Evolutionary conservation across 345 rosid genomes (phyloP).

Genomic region (Euphorbia lathyris): DNA sequence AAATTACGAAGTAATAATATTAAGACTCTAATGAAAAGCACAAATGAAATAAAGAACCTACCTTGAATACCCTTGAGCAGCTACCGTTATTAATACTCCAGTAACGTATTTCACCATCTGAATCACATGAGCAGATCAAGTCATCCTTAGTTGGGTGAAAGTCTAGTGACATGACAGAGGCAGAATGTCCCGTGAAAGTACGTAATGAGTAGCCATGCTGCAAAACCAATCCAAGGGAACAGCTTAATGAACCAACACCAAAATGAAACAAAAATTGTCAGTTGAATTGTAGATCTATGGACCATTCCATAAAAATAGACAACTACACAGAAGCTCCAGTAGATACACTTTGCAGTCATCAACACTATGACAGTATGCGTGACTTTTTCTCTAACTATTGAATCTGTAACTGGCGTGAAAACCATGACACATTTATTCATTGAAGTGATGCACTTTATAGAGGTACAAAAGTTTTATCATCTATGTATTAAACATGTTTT

Average conservation of each 20-base stretch:
- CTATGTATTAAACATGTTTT: too few species aligned
- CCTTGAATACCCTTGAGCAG: conserved; percentile 77
- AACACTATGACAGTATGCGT: not conserved
- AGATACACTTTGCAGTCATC: not conserved
- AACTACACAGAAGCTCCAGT: not conserved
- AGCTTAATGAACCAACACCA: not conserved
- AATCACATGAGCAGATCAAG: conserved; percentile 92
- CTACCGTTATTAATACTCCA: conserved; percentile 89
- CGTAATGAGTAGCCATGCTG: conserved; percentile 89
- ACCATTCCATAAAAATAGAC: not conserved
- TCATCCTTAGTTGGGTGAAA: conserved; percentile 91
- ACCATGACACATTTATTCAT: too few species aligned
- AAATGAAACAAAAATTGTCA: not conserved
- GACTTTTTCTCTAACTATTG: not conserved
- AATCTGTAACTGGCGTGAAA: too few species aligned
- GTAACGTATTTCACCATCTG: conserved; percentile 83
- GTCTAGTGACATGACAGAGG: conserved; percentile 73
- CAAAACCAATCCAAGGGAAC: conserved; percentile 23
- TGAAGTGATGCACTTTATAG: too few species aligned
- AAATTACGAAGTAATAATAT: not conserved
- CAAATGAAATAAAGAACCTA: conserved; percentile 24
- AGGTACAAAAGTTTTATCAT: too few species aligned
- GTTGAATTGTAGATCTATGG: not conserved
- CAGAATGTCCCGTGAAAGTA: conserved; percentile 73
- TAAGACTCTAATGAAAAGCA: not conserved